Percentiles rank a stretch among this genome's conserved stretches.
Conservation (phyloP, 768 basidiomycete species). For the Trametes maxima region DNA sequence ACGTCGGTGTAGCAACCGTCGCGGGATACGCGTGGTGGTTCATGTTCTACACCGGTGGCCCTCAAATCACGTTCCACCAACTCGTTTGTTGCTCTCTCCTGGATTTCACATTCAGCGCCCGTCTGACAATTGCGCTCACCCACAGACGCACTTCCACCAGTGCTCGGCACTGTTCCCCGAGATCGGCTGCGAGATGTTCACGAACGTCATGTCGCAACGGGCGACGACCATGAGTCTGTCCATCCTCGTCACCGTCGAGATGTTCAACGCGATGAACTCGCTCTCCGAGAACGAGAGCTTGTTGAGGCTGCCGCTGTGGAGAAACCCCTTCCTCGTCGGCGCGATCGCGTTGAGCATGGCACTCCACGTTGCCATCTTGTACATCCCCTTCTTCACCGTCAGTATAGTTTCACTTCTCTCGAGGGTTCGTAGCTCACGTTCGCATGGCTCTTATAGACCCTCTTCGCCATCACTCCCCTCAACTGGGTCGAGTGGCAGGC, state of each 20-base stretch:
- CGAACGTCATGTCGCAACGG: conserved; percentile 77
- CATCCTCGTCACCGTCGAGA: conserved; percentile 93
- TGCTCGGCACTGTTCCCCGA: conserved; percentile 82
- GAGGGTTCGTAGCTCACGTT: conserved; percentile 3
- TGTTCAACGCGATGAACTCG: conserved; percentile 99
- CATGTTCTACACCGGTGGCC: conserved; percentile 84
- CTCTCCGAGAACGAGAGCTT: conserved; percentile 96
- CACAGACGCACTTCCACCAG: conserved; percentile 94
- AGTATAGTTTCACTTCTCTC: conserved; percentile 32
- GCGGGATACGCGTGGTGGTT: conserved; percentile 99
- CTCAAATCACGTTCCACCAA: conserved; percentile 92
- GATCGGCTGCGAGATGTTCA: conserved; percentile 96
- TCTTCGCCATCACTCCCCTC: conserved; percentile 92
- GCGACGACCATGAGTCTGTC: conserved; percentile 97
- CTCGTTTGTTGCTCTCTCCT: conserved; percentile 57
- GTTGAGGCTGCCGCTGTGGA: conserved; percentile 88
- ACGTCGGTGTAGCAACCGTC: conserved; percentile 94
- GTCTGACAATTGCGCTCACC: neutral
- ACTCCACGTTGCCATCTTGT: conserved; percentile 92
- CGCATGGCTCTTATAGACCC: conserved; percentile 45
- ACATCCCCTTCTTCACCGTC: conserved; percentile 95
- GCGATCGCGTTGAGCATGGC: conserved; percentile 91
- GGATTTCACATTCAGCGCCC: neutral
- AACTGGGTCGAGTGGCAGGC: conserved; percentile 97
- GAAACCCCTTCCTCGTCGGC: conserved; percentile 88